A percentile compares a stretch with the other conserved stretches of the same genome.
phyloP scores from a whole-genome alignment of 2,329 filamentous ascomycete genomes.

The Aspergillus sp. region DNA sequence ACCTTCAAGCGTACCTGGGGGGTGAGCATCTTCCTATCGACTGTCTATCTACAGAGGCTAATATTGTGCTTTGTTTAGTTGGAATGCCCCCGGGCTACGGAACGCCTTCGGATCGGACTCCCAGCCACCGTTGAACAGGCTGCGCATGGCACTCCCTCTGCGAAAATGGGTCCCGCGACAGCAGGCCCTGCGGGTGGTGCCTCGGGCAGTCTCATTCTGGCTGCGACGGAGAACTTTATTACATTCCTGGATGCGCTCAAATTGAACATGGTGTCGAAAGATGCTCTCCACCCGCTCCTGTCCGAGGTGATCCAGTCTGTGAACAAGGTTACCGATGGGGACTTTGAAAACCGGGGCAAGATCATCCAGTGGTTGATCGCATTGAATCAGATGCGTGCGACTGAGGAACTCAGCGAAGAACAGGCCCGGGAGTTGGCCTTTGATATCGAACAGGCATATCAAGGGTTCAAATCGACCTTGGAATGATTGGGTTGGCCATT shows the following conservation, averaged over 20 bases:
- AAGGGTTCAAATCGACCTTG: conserved; percentile 84
- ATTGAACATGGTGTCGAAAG: conserved; percentile 88
- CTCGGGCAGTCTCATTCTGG: conserved; percentile 70
- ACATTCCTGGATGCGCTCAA: conserved; percentile 94
- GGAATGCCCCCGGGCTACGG: conserved; percentile 90
- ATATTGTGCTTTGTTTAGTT: conserved; percentile 55
- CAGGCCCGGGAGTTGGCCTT: conserved; percentile 86
- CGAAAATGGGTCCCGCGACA: conserved; percentile 35
- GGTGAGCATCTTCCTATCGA: conserved; percentile 53
- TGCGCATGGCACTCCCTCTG: conserved; percentile 48
- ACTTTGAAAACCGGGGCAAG: conserved; percentile 94
- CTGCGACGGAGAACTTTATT: conserved; percentile 97
- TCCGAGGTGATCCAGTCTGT: conserved; percentile 96
- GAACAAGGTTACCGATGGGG: conserved; percentile 91
- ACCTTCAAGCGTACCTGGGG: conserved; percentile 91
- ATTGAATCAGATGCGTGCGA: conserved; percentile 95
- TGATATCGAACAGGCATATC: conserved; percentile 91
- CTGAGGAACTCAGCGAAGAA: conserved; percentile 82
- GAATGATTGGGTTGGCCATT: conserved; percentile 38
- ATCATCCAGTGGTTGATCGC: conserved; percentile 98
- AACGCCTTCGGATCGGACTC: conserved; percentile 87
- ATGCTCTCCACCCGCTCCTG: conserved; percentile 90
- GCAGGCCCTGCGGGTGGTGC: conserved; percentile 36
- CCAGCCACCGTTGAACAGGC: conserved; percentile 74
- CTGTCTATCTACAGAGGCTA: background rate